phyloP scores from a whole-genome alignment of 2,329 filamentous ascomycete genomes.

The Pyrenophora tritici-repentis region DNA sequence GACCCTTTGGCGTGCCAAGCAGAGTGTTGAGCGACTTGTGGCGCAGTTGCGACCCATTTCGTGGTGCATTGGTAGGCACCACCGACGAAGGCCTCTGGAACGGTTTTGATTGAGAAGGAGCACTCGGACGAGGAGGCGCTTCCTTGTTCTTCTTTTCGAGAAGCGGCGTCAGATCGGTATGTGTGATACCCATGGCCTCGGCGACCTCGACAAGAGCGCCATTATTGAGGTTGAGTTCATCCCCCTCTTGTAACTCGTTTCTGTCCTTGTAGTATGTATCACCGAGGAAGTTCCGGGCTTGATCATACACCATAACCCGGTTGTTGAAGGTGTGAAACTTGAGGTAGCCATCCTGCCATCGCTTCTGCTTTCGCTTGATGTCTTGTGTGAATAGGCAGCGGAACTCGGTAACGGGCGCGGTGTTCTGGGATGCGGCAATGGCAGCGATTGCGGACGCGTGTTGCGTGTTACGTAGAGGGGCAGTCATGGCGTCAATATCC shows the following conservation, averaged over 20 bases:
- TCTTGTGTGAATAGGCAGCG: constrained; percentile 88
- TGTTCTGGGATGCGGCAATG: constrained; percentile 62
- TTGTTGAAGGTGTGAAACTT: constrained; percentile 91
- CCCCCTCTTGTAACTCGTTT: constrained; percentile 74
- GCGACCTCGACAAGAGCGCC: constrained; percentile 80
- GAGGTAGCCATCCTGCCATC: constrained; percentile 90
- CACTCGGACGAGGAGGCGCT: constrained; percentile 21
- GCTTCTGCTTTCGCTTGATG: constrained; percentile 81
- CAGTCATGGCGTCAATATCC: constrained; percentile 30
- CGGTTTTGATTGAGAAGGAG: constrained; percentile 24
- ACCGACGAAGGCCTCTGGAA: constrained; percentile 27
- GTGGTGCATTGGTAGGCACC: constrained; percentile 20
- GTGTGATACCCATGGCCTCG: constrained; percentile 71
- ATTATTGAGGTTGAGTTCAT: constrained; percentile 79
- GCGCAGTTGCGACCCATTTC: constrained; percentile 49
- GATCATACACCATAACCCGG: constrained; percentile 87
- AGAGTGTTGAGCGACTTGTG: constrained; percentile 66
- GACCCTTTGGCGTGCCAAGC: constrained; percentile 67
- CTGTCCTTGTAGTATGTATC: constrained; percentile 80
- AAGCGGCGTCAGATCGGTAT: constrained; percentile 79
- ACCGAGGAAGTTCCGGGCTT: constrained; percentile 77
- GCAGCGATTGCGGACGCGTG: constrained; percentile 25
- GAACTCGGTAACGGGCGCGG: constrained; percentile 79
- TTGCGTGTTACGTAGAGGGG: constrained; percentile 27
- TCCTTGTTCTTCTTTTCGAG: constrained; percentile 68